A percentile compares a stretch with the other conserved stretches of the same genome.
These are phyloP conservation scores for Collybiopsis confluens DNA, from an alignment of 768 basidiomycete species.

Conservation along the genomic window DNA sequence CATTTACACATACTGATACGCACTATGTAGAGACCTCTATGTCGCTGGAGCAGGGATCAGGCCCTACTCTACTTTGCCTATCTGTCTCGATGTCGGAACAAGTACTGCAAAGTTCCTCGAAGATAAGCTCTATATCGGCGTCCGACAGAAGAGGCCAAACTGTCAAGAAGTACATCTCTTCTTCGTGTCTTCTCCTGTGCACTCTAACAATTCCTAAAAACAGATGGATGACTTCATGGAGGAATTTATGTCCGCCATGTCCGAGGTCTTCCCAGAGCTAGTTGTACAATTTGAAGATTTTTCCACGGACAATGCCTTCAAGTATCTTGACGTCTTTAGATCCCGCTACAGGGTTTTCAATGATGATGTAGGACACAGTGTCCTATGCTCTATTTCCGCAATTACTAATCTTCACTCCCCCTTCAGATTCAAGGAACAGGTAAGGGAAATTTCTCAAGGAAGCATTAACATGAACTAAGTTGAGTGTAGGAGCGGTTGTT, in stretches of 20 bases:
- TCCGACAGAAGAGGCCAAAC: conserved; percentile 49
- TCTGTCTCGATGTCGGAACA: conserved; percentile 73
- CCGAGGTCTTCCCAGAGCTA: conserved; percentile 58
- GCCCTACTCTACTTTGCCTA: conserved; percentile 53
- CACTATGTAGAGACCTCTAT: conserved; percentile 49
- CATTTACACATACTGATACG: background rate
- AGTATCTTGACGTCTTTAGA: conserved; percentile 62
- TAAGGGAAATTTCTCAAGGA: conserved; percentile 11
- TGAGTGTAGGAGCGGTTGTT: conserved; percentile 57
- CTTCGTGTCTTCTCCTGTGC: background rate
- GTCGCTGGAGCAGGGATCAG: conserved; percentile 67
- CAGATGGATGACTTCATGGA: conserved; percentile 75
- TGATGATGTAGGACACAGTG: conserved; percentile 57
- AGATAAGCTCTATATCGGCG: conserved; percentile 75
- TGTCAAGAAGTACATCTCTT: conserved; percentile 33
- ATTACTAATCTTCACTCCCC: background rate
- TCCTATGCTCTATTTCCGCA: background rate
- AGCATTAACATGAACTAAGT: background rate
- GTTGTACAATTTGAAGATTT: conserved; percentile 79
- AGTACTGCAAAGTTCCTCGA: conserved; percentile 62
- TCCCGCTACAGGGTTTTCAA: conserved; percentile 60
- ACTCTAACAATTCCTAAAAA: background rate
- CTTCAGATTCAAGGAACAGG: conserved; percentile 69
- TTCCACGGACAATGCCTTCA: conserved; percentile 75
- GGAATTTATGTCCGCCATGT: conserved; percentile 69